These are phyloP conservation scores for Pelargonium australe DNA, from an alignment of 441 rosid species.

Conservation along the genomic window DNA sequence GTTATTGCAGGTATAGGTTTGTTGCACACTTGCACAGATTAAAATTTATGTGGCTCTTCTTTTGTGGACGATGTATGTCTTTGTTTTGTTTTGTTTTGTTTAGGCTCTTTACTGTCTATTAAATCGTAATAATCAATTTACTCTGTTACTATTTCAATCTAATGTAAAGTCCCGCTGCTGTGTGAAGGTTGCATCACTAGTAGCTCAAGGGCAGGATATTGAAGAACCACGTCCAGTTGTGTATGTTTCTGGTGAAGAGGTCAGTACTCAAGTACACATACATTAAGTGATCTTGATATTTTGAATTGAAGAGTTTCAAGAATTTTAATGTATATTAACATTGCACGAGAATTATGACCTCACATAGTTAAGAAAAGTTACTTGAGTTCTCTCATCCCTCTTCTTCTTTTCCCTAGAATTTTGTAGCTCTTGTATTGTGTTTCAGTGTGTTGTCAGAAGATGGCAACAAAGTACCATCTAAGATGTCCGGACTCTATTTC, in stretches of 20 bases:
- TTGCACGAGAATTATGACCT: not conserved
- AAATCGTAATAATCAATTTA: not conserved
- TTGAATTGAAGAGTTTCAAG: not conserved
- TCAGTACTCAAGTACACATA: constrained; percentile 23
- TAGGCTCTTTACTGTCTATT: not conserved
- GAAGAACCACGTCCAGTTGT: constrained; percentile 61
- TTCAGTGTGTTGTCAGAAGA: too few relatives aligned
- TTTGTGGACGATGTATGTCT: not conserved
- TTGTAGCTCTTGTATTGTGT: not conserved
- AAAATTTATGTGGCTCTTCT: not conserved
- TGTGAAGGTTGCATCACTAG: constrained; percentile 63
- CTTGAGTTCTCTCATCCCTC: not conserved
- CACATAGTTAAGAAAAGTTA: not conserved
- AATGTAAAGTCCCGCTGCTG: constrained; percentile 21
- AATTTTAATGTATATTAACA: not conserved
- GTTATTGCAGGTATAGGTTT: constrained; percentile 55
- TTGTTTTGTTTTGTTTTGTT: not conserved
- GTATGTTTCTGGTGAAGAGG: constrained; percentile 96
- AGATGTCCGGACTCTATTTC: not conserved
- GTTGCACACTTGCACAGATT: not conserved
- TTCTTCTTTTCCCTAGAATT: not conserved
- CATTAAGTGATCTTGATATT: not conserved
- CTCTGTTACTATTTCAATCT: constrained; percentile 17
- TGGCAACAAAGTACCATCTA: not conserved
- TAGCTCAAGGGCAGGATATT: constrained; percentile 49